phyloP scores from a whole-genome alignment of 495 filamentous ascomycete genomes.

The Patellaria atrata region DNA sequence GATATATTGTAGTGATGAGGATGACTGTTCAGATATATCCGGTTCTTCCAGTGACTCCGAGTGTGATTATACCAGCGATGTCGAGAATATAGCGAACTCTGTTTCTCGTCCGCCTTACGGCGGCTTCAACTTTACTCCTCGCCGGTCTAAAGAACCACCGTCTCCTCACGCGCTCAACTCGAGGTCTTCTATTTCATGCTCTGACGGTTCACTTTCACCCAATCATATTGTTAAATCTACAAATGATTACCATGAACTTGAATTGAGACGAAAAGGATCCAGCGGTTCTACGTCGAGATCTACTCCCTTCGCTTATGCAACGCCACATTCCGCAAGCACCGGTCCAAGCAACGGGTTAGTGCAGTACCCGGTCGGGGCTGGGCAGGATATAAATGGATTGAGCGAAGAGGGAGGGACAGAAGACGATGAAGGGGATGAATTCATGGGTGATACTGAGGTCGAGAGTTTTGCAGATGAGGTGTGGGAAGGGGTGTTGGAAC shows the following conservation, averaged over 20 bases:
- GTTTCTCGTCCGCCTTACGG: conserved; percentile 7
- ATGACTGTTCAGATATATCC: not conserved
- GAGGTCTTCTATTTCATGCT: conserved; percentile 7
- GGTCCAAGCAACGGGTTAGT: too few species aligned
- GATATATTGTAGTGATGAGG: not conserved
- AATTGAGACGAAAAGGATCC: conserved; percentile 9
- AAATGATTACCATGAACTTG: too few species aligned
- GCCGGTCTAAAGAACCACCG: conserved; percentile 8
- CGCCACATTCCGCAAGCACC: conserved; percentile 17
- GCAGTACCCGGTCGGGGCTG: conserved; percentile 3
- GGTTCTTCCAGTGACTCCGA: not conserved
- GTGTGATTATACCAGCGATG: not conserved
- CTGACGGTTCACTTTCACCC: too few species aligned
- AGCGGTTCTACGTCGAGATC: conserved; percentile 5
- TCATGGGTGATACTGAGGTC: conserved; percentile 1
- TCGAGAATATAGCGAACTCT: not conserved
- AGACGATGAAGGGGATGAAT: conserved; percentile 5
- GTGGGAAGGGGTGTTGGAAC: too few species aligned
- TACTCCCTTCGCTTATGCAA: conserved; percentile 15
- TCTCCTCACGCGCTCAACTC: conserved; percentile 12
- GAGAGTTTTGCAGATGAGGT: too few species aligned
- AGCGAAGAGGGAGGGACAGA: conserved; percentile 11
- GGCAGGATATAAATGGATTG: not conserved
- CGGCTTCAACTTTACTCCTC: conserved; percentile 7
- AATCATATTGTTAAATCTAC: too few species aligned